Evolutionary conservation across 129 eudicot species (phyloP), one percentile per base, ranked within the genome.

Genomic region (Flaveria ramosissima): DNA sequence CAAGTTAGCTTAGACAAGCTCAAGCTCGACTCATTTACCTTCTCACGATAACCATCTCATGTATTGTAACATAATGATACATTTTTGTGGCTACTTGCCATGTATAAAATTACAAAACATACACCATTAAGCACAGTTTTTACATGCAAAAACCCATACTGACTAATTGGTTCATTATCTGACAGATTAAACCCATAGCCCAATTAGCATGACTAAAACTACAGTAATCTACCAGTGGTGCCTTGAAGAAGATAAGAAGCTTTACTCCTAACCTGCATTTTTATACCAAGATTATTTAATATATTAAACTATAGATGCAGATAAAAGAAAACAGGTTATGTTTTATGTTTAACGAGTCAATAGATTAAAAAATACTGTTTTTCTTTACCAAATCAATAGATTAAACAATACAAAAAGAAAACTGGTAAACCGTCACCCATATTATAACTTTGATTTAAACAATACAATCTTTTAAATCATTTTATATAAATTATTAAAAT

Each of bases 171-270:
- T 42, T 23, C 57, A 41, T 24, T 0, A 61, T 46, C 45, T 0
- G 8, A 68, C 61, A 23, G 55, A 73, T 10, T 3, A 41, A 73
- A 43, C 69, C 26, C 57, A 13, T 51, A 30, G 15, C 59, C 7
- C 32, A 32, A 56, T 55, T 42, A 73, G 23, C 60, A 27, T 55
- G 53, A 74, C 53, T 43, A 80, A 51, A n/a, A 75, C 72, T 75
- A 62, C 24, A 77, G 53, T 84, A 71, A 82, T 81, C 76, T 80
- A 52, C 68, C 83, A 16, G 52, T 50, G 39, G 82, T 71, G 69
- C 86, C 87, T 83, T 93, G 96, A 51, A 93, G 87, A 69, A 93
- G 88, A 85, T 86, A 93, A 12, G 95, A 88, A 73, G 98, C 98
- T 78, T 88, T 90, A 76, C 92, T 88, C 27, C 98, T 90, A 45